Evolutionary conservation across 2,329 filamentous ascomycete species (phyloP), one percentile per base, ranked within the genome.

Genomic region (Rhinocladiella mackenziei): DNA sequence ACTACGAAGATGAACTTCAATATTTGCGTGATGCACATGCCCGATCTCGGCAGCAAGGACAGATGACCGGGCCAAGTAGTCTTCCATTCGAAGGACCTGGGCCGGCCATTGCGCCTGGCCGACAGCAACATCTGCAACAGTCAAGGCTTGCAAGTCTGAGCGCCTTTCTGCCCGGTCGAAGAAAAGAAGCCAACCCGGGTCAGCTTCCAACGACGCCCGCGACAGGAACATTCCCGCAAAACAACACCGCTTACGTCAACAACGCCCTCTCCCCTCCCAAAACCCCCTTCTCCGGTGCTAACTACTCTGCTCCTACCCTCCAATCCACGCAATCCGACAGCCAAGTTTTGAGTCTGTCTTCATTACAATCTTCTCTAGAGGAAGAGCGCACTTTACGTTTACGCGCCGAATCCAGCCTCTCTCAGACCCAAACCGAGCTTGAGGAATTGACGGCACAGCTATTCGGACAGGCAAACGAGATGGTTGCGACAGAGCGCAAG

Each of bases 391-490:
- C 61, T 4, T 64, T 76, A 38, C 76, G 79, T 22, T 68, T 71
- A 40, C 72, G 73, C n/a, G 78, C 78, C 0, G 79, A 83, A 58
- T 68, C 67, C 19, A 72, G 74, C 48, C 65, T 77, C 2, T 69
- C 70, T 25, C 71, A 73, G 38, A 71, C 78, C 11, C 75, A 72
- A 49, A 68, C 63, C 1, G 79, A 83, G 60, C 68, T 83, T 20
- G 79, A 82, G 54, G 79, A 83, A 41, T 61, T 83, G 47, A 80
- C 74, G 9, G 74, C 73, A 22, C 72, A 73, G 44, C 60, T 83
- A 6, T 83, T 83, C 60, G 74, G 75, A 39, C 75, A 81, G 58
- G 79, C 79, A 22, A 82, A 82, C 48, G 78, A 82, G 61, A 81
- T 83, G 78, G 79, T 83, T 6, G 78, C 78, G 2, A 65, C 71